These are phyloP conservation scores for Daedalea quercina DNA, from an alignment of 768 basidiomycete genomes.

Conservation along the genomic window DNA sequence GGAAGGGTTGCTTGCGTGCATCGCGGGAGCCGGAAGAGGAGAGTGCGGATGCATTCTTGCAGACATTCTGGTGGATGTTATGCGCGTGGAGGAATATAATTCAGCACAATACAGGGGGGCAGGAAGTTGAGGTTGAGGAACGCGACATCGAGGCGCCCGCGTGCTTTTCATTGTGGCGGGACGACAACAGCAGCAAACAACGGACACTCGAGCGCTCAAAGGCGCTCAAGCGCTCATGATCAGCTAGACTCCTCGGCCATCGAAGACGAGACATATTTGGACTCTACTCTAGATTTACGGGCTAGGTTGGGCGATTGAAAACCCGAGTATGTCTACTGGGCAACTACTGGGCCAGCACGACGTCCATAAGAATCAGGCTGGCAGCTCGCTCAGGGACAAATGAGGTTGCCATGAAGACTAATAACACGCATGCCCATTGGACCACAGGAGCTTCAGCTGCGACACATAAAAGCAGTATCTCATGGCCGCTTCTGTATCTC, in stretches of 20 bases:
- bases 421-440: no score
- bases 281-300: no score
- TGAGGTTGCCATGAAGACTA: neutral
- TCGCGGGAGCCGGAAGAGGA: conserved; percentile 66
- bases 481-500: no score
- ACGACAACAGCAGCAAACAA: conserved; percentile 21
- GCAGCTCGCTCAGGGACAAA: no score
- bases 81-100: conserved; percentile 2
- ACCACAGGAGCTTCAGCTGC: no score
- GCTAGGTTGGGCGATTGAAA: no score
- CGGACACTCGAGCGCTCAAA: neutral
- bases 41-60: conserved; percentile 54
- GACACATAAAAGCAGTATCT: no score
- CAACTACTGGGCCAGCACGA: neutral
- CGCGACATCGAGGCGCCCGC: conserved; percentile 21
- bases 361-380: neutral
- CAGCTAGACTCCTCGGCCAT: no score
- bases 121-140: conserved; percentile 13
- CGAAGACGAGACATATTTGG: no score
- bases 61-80: conserved; percentile 38
- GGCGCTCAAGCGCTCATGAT: no score
- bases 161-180: conserved; percentile 18
- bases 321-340: neutral
- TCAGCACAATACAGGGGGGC: conserved; percentile 8
- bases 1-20: conserved; percentile 63